Conservation (phyloP, 83 land plant species). For the Picea abies region DNA sequence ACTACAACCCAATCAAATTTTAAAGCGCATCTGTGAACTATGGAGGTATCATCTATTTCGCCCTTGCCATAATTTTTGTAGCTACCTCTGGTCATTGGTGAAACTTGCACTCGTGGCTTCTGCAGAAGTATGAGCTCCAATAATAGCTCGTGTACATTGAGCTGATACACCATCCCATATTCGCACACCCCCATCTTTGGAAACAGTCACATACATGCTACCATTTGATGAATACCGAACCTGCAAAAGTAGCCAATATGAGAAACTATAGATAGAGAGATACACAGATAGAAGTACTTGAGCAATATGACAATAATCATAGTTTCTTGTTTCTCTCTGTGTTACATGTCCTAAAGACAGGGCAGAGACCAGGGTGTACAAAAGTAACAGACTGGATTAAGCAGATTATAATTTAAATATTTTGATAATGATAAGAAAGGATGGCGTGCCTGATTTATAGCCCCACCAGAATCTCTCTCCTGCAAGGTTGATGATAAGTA, state of each 20-base stretch:
- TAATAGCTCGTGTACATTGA: slow-evolving; percentile 77
- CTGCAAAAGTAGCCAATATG: slow-evolving; percentile 31
- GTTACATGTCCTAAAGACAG: not conserved
- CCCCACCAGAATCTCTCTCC: slow-evolving; percentile 66
- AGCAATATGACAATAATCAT: not conserved
- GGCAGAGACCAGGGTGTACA: not conserved
- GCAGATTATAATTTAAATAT: too few species aligned
- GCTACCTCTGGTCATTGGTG: slow-evolving; percentile 83
- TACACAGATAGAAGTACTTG: not conserved
- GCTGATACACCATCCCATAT: slow-evolving; percentile 90
- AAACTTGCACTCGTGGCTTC: slow-evolving; percentile 90
- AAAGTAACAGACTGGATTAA: not conserved
- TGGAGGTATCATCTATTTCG: not conserved
- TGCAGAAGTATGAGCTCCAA: slow-evolving; percentile 84
- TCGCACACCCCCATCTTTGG: slow-evolving; percentile 92
- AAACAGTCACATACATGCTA: slow-evolving; percentile 91
- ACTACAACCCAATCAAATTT: not conserved
- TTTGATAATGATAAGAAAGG: not conserved
- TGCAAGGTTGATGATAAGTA: slow-evolving; percentile 69
- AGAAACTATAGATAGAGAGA: not conserved
- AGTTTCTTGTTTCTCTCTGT: not conserved
- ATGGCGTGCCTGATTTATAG: slow-evolving; percentile 82
- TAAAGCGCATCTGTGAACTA: not conserved
- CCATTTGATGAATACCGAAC: slow-evolving; percentile 84
- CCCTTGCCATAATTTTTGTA: not conserved